Evolutionary conservation across 2,329 filamentous ascomycete genomes (phyloP), one percentile per base, ranked within the genome.

Genomic region (Venturia carpophila): DNA sequence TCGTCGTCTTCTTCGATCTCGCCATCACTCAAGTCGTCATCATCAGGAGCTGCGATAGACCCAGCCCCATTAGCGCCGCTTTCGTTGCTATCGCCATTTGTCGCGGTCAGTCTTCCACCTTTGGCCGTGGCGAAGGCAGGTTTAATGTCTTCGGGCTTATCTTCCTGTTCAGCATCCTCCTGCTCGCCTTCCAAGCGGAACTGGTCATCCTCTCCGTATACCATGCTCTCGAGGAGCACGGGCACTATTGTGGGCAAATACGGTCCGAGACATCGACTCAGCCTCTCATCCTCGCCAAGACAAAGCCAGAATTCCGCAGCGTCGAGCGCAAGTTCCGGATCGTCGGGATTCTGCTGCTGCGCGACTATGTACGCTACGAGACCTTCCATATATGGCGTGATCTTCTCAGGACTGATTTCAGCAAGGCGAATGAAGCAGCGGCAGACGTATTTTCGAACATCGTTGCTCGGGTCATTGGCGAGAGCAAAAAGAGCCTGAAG

Each of bases 261-360:
- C 0, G 92, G 92, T 10, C 83, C 86, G 58, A 99, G 80, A 0
- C 86, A 83, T 69, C 86, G 83, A 79, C 91, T 91, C 64, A 97
- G 79, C 66, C 88, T 84, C 52, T 90, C 84, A 73, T 96, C 91
- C 74, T 97, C 94, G 67, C 92, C 92, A 24, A 96, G 87, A 47
- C 91, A 91, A 56, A 99, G 84, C 92, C 95, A 99, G 73, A 99
- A 99, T 75, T 99, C 94, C 5, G 94, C 92, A 10, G 94, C 94
- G 74, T 99, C 94, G 69, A 95, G 87, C 45, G 93, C 92, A 66
- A 99, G 81, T 52, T 97, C 92, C 65, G 92, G 88, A 69, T 97
- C 92, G 34, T 92, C 87, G 30, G 79, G 77, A 68, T 87, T 88
- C 75, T 88, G 86, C 75, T 99, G 94, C 74, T 99, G 94, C 39